Base-by-base conservation (phyloP, 2,329 filamentous ascomycete genomes). In the Ascochyta clinopodiicola region DNA sequence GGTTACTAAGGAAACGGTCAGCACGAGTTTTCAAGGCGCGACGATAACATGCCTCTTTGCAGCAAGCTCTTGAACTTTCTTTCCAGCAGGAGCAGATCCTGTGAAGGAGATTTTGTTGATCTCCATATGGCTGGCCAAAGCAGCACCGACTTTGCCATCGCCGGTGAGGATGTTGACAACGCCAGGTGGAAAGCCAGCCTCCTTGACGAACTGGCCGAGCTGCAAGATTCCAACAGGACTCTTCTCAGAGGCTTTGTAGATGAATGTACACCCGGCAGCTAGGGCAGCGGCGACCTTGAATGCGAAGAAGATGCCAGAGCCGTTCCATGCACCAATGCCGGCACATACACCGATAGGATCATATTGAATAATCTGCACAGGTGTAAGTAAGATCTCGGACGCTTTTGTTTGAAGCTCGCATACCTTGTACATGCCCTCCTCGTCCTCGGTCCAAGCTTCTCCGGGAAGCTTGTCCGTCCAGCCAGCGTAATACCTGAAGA, bases 101-200 rank as follows among this genome's bases (percentile, higher is more conserved):
- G 77, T 79, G 58, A 78, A 79, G 17, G 66, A 69, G 36, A 79
- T 74, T 64, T 78, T 79, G 59, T 73, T 70, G 22, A 79, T 67
- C 38, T 72, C 67, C 72, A 77, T 76, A 54, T 80, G 78, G 1
- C 63, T 63, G 2, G 77, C 72, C 7, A 80, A 25, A 13, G 71
- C 56, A n/a, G 70, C 72, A 17, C 74, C 74, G 0, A 68, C 71
- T 15, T 58, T 56, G 3, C 74, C 74, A 38, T 64, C 68, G 6
- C 70, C 70, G 1, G 70, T 62, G 6, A 73, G 2, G 8, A 65
- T 68, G 60, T 79, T 77, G 48, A 80, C 61, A 1, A 79, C 76
- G 13, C 76, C 77, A 29, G 76, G 71, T 4, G 75, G 76, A 40
- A 77, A 73, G 19, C 64, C 66, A 37, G 69, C 68, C 51, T 76